A percentile compares a stretch with the other conserved stretches of the same genome.
Evolutionary conservation across 345 rosid genomes (phyloP).

Genomic region (Capsella bursapastoris): DNA sequence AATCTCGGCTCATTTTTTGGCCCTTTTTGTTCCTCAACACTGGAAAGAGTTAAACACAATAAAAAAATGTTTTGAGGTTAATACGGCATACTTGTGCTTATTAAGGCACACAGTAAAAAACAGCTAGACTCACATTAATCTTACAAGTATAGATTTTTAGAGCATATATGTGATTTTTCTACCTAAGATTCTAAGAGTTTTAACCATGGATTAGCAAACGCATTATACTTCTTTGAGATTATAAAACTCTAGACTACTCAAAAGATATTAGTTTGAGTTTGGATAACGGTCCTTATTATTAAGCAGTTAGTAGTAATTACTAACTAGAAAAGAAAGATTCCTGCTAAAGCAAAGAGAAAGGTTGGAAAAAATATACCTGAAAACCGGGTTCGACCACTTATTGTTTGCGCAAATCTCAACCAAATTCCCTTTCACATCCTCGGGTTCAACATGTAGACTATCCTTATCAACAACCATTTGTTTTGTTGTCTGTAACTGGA

Average conservation of each 20-base stretch:
- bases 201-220: background rate
- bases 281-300: background rate
- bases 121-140: background rate
- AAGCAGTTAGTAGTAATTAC: background rate
- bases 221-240: background rate
- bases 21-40: slow-evolving; percentile 56
- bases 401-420: slow-evolving; percentile 29
- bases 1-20: background rate
- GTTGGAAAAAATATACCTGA: slow-evolving; percentile 44
- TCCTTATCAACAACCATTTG: background rate
- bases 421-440: background rate
- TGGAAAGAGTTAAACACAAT: slow-evolving; percentile 30
- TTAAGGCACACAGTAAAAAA: background rate
- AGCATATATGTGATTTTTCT: slow-evolving; percentile 1
- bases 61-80: background rate
- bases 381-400: slow-evolving; percentile 62
- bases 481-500: background rate
- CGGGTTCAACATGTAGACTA: background rate
- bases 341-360: background rate
- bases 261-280: background rate
- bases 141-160: background rate
- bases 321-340: background rate
- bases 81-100: background rate
- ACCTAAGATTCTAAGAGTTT: background rate
- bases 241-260: background rate